A percentile compares a stretch with the other conserved stretches of the same genome.
Conservation (phyloP, 495 filamentous ascomycete species). For the Bombardia bombarda region DNA sequence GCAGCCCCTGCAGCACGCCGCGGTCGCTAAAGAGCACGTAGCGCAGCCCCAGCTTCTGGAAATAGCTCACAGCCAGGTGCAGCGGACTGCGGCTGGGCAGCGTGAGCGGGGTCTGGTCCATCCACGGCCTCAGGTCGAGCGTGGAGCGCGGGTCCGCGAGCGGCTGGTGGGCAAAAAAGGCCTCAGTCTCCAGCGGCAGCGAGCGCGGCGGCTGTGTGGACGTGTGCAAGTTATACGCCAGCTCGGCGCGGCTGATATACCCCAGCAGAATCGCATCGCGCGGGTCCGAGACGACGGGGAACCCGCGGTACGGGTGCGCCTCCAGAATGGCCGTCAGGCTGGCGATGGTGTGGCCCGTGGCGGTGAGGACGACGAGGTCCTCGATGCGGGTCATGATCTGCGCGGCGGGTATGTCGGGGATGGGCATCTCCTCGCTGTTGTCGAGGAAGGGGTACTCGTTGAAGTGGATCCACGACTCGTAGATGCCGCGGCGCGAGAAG, state of each 20-base stretch:
- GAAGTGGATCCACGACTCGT: constrained; percentile 95
- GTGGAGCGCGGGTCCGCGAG: constrained; percentile 70
- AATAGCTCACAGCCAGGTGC: constrained; percentile 78
- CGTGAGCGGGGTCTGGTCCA: constrained; percentile 96
- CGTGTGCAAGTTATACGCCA: constrained; percentile 67
- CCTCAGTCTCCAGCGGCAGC: constrained; percentile 63
- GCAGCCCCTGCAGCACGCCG: constrained; percentile 71
- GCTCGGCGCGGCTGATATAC: constrained; percentile 89
- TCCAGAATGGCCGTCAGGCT: constrained; percentile 60
- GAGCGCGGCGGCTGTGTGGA: constrained; percentile 46
- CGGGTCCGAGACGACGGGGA: constrained; percentile 78
- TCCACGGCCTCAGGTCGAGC: constrained; percentile 88
- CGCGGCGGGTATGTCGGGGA: constrained; percentile 73
- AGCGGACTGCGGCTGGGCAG: constrained; percentile 66
- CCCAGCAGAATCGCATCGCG: constrained; percentile 71
- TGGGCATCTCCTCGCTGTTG: constrained; percentile 74
- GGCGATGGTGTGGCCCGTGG: constrained; percentile 77
- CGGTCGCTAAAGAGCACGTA: constrained; percentile 83
- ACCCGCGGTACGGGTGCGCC: constrained; percentile 76
- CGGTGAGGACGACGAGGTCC: constrained; percentile 81
- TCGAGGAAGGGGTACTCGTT: constrained; percentile 96
- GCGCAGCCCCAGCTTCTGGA: constrained; percentile 83
- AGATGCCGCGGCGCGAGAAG: constrained; percentile 89
- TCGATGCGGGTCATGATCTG: constrained; percentile 90
- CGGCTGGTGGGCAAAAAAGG: constrained; percentile 75